These are phyloP conservation scores for Phyllosticta ampelicida DNA, from an alignment of 2,329 filamentous ascomycete genomes.

Conservation along the genomic window DNA sequence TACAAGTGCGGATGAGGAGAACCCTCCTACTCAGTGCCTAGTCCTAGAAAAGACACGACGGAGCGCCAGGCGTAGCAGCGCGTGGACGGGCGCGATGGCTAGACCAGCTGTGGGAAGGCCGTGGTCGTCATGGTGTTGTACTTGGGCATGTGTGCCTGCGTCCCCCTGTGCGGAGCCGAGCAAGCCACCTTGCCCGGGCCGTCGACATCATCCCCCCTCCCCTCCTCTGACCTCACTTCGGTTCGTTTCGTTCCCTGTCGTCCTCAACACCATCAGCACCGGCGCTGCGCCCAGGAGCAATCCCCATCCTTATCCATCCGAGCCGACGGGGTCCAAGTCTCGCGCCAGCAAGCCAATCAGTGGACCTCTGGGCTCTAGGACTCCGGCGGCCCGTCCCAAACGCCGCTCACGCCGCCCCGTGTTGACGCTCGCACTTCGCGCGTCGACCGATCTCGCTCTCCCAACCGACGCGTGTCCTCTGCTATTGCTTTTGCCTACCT, in stretches of 20 bases:
- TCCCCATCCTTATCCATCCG: not conserved
- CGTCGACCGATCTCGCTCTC: conserved; percentile 5
- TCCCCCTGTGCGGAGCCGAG: too few relatives aligned
- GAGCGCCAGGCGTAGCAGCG: not conserved
- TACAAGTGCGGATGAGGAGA: not conserved
- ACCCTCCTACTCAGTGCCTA: too few relatives aligned
- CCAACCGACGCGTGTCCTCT: conserved; percentile 5
- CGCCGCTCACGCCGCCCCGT: not conserved
- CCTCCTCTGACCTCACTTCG: not conserved
- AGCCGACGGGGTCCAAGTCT: not conserved
- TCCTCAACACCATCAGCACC: not conserved
- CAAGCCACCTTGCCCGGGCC: too few relatives aligned
- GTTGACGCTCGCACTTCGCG: not conserved
- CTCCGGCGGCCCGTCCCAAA: not conserved
- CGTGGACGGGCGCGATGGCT: not conserved
- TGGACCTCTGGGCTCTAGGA: not conserved
- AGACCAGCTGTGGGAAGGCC: not conserved
- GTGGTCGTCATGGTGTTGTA: not conserved
- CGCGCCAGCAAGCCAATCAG: not conserved
- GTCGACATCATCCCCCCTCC: not conserved
- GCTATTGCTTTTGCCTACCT: conserved; percentile 3
- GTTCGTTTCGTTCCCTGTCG: not conserved
- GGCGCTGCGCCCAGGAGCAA: not conserved
- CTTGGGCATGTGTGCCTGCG: too few relatives aligned
- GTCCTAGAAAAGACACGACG: not conserved